Percentiles rank a stretch among this genome's conserved stretches.
Evolutionary conservation across 495 filamentous ascomycete genomes (phyloP).

Genomic region (Hyaloscypha finlandica): DNA sequence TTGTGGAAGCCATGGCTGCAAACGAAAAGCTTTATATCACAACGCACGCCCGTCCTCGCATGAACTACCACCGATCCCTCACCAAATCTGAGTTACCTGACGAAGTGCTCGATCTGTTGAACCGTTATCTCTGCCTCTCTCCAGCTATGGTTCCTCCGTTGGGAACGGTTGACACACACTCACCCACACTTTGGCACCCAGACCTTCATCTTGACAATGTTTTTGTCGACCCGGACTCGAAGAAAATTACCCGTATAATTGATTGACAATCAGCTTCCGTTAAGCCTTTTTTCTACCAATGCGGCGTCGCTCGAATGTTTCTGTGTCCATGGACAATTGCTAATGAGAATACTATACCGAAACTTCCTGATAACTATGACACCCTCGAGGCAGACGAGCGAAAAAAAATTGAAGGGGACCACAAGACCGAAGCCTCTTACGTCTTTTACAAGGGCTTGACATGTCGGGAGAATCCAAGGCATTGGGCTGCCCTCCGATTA

Average conservation of each 20-base stretch:
- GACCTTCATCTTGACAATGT: conserved; percentile 41
- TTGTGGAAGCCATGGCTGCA: conserved; percentile 34
- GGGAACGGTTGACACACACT: conserved; percentile 8
- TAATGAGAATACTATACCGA: conserved; percentile 34
- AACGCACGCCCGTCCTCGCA: conserved; percentile 31
- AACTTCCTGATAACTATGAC: conserved; percentile 35
- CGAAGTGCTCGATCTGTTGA: conserved; percentile 18
- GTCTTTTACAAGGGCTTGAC: conserved; percentile 39
- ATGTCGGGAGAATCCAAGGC: conserved; percentile 34
- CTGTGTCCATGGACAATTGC: conserved; percentile 32
- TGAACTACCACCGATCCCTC: conserved; percentile 35
- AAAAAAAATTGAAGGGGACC: conserved; percentile 32
- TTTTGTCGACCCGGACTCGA: conserved; percentile 37
- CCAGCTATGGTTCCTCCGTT: conserved; percentile 20
- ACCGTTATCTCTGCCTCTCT: conserved; percentile 27
- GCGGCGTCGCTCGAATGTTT: conserved; percentile 37
- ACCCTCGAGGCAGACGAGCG: conserved; percentile 33
- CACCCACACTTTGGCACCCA: conserved; percentile 35
- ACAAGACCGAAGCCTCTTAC: conserved; percentile 36
- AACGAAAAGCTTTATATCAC: conserved; percentile 40
- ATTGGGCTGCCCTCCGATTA: conserved; percentile 38
- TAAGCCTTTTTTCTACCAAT: conserved; percentile 30
- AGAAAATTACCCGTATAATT: conserved; percentile 36
- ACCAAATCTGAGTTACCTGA: conserved; percentile 20
- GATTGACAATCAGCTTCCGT: conserved; percentile 36